A percentile compares a stretch with the other conserved stretches of the same genome.
Evolutionary conservation across 768 basidiomycete species (phyloP).

Genomic region (Serendipita indica): DNA sequence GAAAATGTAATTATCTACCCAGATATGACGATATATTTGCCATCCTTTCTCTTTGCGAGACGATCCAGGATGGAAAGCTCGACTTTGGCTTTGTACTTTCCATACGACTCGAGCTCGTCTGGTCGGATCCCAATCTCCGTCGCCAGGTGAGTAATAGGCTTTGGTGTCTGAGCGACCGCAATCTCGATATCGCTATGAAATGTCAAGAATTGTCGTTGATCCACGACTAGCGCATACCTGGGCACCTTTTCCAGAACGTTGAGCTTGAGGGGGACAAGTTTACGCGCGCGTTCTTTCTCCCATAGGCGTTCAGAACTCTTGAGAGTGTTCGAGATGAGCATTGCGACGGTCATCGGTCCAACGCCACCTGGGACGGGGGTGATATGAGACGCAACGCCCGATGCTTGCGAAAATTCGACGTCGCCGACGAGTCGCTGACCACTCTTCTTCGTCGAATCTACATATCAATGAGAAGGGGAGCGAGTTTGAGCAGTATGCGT

Average conservation of each 20-base stretch:
- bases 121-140: constrained; percentile 74
- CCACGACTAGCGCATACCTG: constrained; percentile 22
- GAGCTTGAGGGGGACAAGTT: constrained; percentile 50
- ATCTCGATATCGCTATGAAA: constrained; percentile 72
- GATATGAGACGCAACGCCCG: constrained; percentile 67
- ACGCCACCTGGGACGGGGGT: constrained; percentile 98
- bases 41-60: constrained; percentile 69
- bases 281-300: constrained; percentile 44
- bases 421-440: constrained; percentile 94
- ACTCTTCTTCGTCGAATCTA: constrained; percentile 82
- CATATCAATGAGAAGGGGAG: constrained; percentile 5
- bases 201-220: not conserved
- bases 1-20: constrained; percentile 43
- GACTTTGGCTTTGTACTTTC: constrained; percentile 94
- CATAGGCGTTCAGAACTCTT: constrained; percentile 70
- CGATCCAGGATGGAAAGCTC: constrained; percentile 79
- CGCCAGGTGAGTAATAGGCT: constrained; percentile 71
- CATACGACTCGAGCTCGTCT: constrained; percentile 85
- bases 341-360: constrained; percentile 98
- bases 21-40: constrained; percentile 92
- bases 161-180: constrained; percentile 86
- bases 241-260: constrained; percentile 77
- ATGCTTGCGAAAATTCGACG: constrained; percentile 73
- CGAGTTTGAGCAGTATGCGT: constrained; percentile 14
- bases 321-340: constrained; percentile 92